phyloP scores from a whole-genome alignment of 345 rosid species.

The Brassica nigra region DNA sequence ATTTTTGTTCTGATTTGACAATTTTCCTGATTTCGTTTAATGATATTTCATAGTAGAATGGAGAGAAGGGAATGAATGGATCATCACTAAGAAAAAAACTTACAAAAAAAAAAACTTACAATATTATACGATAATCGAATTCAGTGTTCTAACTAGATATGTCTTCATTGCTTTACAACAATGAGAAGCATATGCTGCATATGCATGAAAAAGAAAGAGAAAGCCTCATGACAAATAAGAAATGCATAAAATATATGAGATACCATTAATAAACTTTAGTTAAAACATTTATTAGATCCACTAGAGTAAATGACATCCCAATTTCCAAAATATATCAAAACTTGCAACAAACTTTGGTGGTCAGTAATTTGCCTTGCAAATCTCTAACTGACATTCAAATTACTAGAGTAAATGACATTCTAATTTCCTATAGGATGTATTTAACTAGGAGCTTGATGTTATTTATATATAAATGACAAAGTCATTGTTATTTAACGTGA shows the following conservation, averaged over 20 bases:
- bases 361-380: too few species aligned
- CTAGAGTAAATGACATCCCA: not conserved
- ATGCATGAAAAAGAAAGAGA: not conserved
- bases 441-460: too few species aligned
- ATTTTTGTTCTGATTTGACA: too few species aligned
- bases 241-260: not conserved
- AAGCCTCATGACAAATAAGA: not conserved
- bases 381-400: too few species aligned
- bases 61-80: slow-evolving; percentile 10
- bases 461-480: too few species aligned
- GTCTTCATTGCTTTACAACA: not conserved
- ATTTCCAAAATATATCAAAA: too few species aligned
- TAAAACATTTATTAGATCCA: not conserved
- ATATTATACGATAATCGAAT: not conserved
- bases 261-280: not conserved
- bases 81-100: slow-evolving; percentile 22
- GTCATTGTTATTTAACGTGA: too few species aligned
- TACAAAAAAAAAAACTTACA: slow-evolving; percentile 7
- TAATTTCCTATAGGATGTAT: too few species aligned
- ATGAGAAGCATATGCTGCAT: not conserved
- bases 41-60: not conserved
- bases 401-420: too few species aligned
- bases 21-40: not conserved
- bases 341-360: too few species aligned
- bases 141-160: not conserved